phyloP scores from a whole-genome alignment of 441 rosid species.

The Eruca vesicaria region DNA sequence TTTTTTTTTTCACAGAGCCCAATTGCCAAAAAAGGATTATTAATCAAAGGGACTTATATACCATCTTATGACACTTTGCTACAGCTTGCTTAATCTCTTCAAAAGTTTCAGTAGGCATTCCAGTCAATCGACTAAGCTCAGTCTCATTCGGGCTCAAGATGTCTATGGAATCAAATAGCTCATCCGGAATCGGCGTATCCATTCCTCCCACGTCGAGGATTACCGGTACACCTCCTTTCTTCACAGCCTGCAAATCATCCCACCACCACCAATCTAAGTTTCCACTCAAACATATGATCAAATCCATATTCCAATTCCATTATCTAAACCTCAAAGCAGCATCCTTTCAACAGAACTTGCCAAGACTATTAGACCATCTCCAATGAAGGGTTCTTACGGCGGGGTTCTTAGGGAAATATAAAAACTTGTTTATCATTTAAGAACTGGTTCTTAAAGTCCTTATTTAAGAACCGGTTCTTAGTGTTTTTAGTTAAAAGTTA shows the following conservation, averaged over 20 bases:
- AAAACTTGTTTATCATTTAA: too few relatives aligned
- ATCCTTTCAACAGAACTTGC: background rate
- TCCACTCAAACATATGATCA: background rate
- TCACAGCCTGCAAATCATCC: conserved; percentile 60
- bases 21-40: background rate
- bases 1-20: background rate
- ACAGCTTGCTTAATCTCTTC: conserved; percentile 73
- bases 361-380: background rate
- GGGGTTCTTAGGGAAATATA: too few relatives aligned
- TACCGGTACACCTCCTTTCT: conserved; percentile 71
- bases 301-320: background rate
- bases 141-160: conserved; percentile 90
- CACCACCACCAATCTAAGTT: conserved; percentile 11
- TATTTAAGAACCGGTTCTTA: too few relatives aligned
- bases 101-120: conserved; percentile 77
- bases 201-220: conserved; percentile 96
- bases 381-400: too few relatives aligned
- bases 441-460: too few relatives aligned
- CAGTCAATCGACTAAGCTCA: conserved; percentile 77
- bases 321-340: conserved; percentile 6
- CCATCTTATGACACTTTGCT: conserved; percentile 62
- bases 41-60: conserved; percentile 37
- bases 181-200: conserved; percentile 71
- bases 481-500: too few relatives aligned
- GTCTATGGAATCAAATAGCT: conserved; percentile 57